A percentile compares a stretch with the other conserved stretches of the same genome.
Evolutionary conservation across 179 eudicot species (phyloP).

Genomic region (Actinidia arguta): DNA sequence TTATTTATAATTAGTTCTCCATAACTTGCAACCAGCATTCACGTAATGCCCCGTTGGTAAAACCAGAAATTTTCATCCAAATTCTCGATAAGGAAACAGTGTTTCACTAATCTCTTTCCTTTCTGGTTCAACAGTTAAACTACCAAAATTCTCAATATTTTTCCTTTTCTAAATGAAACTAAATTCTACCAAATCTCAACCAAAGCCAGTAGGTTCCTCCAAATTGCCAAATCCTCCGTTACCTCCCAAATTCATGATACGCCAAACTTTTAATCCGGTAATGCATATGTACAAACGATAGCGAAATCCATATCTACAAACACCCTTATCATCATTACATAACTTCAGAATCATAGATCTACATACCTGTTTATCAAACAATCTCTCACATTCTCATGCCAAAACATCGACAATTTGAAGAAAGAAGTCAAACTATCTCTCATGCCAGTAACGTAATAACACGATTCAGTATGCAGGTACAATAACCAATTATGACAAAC

Average conservation of each 20-base stretch:
- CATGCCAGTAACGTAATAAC: neutral
- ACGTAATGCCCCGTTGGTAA: no score
- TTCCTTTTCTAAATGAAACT: neutral
- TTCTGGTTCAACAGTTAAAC: neutral
- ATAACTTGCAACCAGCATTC: neutral
- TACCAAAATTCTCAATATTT: neutral
- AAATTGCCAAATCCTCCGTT: neutral
- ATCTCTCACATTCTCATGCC: neutral
- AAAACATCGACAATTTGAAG: neutral
- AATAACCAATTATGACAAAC: neutral
- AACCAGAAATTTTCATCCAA: no score
- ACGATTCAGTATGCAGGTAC: neutral
- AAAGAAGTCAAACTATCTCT: neutral
- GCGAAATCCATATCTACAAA: neutral
- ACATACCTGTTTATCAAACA: neutral
- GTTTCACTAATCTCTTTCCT: neutral
- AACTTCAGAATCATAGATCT: neutral
- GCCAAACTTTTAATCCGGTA: neutral
- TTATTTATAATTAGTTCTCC: no score
- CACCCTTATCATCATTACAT: neutral
- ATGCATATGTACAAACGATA: neutral
- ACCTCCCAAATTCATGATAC: neutral
- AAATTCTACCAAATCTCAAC: neutral
- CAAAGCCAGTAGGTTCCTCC: neutral
- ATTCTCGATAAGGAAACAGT: neutral